Conservation (phyloP, 129 eudicot species). For the Artemisia argyi region DNA sequence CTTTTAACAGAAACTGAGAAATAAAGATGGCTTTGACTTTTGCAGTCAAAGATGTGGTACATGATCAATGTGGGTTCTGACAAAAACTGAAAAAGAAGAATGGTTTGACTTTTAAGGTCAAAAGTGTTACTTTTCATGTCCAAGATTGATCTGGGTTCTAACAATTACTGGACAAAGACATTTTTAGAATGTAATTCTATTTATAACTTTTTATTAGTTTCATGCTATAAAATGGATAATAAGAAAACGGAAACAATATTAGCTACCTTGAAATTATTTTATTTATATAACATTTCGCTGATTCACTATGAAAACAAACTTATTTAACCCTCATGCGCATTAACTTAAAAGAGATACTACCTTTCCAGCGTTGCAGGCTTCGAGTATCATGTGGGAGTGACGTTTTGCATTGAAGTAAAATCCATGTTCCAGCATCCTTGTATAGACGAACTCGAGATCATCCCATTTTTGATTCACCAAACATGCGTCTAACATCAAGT, state of each 20-base stretch:
- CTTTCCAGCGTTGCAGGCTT: slow-evolving; percentile 78
- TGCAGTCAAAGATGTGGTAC: slow-evolving; percentile 11
- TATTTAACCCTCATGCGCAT: slow-evolving; percentile 1
- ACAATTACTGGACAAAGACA: background rate
- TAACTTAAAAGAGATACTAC: slow-evolving; percentile 31
- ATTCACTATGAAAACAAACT: background rate
- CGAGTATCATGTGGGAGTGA: slow-evolving; percentile 66
- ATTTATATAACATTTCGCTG: background rate
- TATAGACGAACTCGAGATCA: slow-evolving; percentile 65
- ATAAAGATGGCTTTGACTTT: background rate
- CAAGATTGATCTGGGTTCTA: slow-evolving; percentile 1
- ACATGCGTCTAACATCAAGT: slow-evolving; percentile 75
- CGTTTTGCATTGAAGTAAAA: slow-evolving; percentile 73
- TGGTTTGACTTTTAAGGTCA: slow-evolving; percentile 8
- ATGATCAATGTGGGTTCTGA: background rate
- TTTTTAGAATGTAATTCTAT: background rate
- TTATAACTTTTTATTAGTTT: background rate
- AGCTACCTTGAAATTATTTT: background rate
- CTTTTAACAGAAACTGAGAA: background rate
- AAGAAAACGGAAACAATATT: background rate
- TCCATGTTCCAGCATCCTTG: slow-evolving; percentile 67
- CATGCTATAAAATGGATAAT: background rate
- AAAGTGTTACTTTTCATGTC: slow-evolving; percentile 4
- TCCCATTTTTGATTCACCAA: slow-evolving; percentile 60
- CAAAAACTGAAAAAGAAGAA: background rate